Percentiles rank a stretch among this genome's conserved stretches.
phyloP scores from a whole-genome alignment of 768 basidiomycete genomes.

The Suillus subluteus region DNA sequence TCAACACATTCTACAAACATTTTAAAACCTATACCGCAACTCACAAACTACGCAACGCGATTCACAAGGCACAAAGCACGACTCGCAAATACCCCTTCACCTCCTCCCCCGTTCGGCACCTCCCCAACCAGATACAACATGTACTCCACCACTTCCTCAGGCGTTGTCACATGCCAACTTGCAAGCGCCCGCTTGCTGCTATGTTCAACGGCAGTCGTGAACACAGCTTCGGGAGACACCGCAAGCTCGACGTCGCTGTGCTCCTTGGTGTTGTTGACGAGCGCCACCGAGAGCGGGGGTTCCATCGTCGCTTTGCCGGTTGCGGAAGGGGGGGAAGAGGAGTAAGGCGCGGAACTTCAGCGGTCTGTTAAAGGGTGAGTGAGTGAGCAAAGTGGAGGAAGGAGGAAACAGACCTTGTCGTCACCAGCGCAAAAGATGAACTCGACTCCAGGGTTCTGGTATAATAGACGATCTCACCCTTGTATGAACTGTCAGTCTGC shows the following conservation, averaged over 20 bases:
- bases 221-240: constrained; percentile 71
- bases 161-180: constrained; percentile 91
- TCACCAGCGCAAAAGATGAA: constrained; percentile 98
- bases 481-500: background rate
- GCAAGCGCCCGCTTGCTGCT: constrained; percentile 88
- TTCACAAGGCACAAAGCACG: background rate
- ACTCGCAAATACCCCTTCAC: constrained; percentile 3
- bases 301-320: constrained; percentile 52
- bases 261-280: constrained; percentile 29
- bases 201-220: constrained; percentile 93
- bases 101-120: constrained; percentile 10
- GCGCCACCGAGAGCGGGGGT: constrained; percentile 55
- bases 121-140: constrained; percentile 65
- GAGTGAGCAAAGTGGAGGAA: background rate
- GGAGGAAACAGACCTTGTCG: constrained; percentile 70
- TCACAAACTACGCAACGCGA: background rate
- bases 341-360: constrained; percentile 94
- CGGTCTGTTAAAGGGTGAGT: constrained; percentile 56
- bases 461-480: constrained; percentile 96
- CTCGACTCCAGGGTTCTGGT: constrained; percentile 91
- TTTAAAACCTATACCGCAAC: background rate
- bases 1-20: background rate
- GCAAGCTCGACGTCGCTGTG: constrained; percentile 55
- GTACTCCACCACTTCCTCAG: constrained; percentile 83
- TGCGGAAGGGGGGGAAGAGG: constrained; percentile 50